Evolutionary conservation across 306 rosid species (phyloP).

Genomic region (Inga leiocalycina): DNA sequence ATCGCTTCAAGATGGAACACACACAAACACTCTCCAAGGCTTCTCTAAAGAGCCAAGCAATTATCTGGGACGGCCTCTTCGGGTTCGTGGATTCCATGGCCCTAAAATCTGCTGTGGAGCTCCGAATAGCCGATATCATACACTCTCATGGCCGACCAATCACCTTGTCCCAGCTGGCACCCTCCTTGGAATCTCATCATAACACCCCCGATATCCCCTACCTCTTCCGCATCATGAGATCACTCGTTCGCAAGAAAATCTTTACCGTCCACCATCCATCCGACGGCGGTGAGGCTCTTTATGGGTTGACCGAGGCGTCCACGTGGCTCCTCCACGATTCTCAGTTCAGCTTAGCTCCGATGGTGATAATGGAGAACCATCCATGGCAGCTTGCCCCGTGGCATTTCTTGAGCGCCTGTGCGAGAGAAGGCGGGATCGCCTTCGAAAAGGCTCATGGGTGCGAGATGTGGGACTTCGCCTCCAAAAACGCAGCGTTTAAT

Average conservation of each 20-base stretch:
- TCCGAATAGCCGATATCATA: slow-evolving; percentile 39
- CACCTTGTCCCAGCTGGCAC: neutral
- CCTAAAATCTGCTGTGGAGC: slow-evolving; percentile 42
- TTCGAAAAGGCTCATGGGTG: slow-evolving; percentile 40
- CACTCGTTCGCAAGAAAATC: neutral
- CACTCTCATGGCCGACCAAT: slow-evolving; percentile 21
- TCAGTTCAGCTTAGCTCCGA: slow-evolving; percentile 20
- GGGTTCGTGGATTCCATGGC: slow-evolving; percentile 32
- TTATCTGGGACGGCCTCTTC: neutral
- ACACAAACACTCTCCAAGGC: neutral
- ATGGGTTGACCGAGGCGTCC: slow-evolving; percentile 33
- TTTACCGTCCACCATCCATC: slow-evolving; percentile 10
- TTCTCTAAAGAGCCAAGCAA: slow-evolving; percentile 23
- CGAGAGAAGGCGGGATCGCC: slow-evolving; percentile 36
- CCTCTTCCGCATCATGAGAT: slow-evolving; percentile 39
- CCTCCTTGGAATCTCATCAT: neutral
- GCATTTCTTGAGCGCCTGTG: slow-evolving; percentile 39
- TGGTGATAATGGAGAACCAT: slow-evolving; percentile 26
- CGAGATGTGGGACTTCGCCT: slow-evolving; percentile 38
- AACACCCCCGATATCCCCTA: neutral
- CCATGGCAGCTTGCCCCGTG: slow-evolving; percentile 34
- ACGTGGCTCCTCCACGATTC: slow-evolving; percentile 35
- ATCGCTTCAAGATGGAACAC: neutral
- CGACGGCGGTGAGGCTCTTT: slow-evolving; percentile 16
- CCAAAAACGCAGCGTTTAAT: slow-evolving; percentile 25